phyloP scores from a whole-genome alignment of 768 basidiomycete species.

The Russula virescens region DNA sequence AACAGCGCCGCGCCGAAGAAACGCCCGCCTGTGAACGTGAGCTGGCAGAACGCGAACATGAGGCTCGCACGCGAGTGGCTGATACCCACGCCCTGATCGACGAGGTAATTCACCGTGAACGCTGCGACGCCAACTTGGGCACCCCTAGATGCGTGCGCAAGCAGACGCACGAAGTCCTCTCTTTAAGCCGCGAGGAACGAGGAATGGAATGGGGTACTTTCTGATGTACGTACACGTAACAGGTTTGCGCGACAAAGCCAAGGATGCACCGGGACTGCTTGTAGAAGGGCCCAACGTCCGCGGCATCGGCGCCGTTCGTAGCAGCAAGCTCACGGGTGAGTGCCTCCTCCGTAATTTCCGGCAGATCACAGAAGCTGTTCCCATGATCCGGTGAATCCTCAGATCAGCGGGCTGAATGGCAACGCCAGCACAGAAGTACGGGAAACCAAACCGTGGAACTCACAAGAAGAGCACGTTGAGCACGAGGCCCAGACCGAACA shows the following conservation, averaged over 20 bases:
- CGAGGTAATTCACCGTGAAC: slow-evolving; percentile 64
- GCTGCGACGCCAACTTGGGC: slow-evolving; percentile 63
- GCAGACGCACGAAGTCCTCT: neutral
- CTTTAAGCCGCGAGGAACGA: neutral
- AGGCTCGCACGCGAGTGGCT: slow-evolving; percentile 48
- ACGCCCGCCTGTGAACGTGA: slow-evolving; percentile 59
- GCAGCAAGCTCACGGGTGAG: slow-evolving; percentile 44
- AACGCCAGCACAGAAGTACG: neutral
- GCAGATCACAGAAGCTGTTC: slow-evolving; percentile 54
- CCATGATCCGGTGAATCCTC: slow-evolving; percentile 15
- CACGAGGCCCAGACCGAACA: slow-evolving; percentile 53
- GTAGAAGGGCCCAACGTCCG: slow-evolving; percentile 51
- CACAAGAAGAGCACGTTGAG: slow-evolving; percentile 64
- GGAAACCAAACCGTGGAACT: slow-evolving; percentile 20
- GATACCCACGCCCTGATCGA: slow-evolving; percentile 56
- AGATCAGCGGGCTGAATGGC: neutral
- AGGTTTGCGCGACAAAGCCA: slow-evolving; percentile 68
- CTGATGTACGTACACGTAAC: slow-evolving; percentile 45
- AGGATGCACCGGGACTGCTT: slow-evolving; percentile 67
- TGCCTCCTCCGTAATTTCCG: slow-evolving; percentile 68
- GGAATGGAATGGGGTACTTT: neutral
- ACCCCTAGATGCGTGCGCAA: slow-evolving; percentile 34
- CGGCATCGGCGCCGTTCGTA: slow-evolving; percentile 33
- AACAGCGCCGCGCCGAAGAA: slow-evolving; percentile 59
- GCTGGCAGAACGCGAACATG: slow-evolving; percentile 66